phyloP scores from a whole-genome alignment of 768 basidiomycete genomes.

The Serendipita sp. region DNA sequence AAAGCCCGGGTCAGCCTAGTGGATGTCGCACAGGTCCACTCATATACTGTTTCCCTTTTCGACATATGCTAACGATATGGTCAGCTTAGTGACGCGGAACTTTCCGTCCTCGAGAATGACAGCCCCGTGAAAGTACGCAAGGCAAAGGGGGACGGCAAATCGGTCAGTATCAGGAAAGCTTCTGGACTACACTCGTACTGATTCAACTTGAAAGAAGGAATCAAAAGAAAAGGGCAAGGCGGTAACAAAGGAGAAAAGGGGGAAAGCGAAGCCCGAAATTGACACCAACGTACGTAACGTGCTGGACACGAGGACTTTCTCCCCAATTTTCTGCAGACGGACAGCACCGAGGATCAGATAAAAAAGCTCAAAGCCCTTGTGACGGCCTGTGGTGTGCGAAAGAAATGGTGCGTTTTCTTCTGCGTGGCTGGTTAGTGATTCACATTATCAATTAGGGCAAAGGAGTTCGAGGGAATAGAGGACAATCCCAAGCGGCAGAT shows the following conservation, averaged over 20 bases:
- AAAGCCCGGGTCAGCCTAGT: background rate
- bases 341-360: slow-evolving; percentile 57
- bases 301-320: slow-evolving; percentile 14
- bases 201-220: slow-evolving; percentile 15
- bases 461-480: slow-evolving; percentile 42
- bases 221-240: slow-evolving; percentile 4
- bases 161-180: slow-evolving; percentile 17
- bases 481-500: slow-evolving; percentile 48
- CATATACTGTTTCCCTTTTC: background rate
- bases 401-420: slow-evolving; percentile 37
- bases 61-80: background rate
- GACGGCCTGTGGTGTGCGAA: slow-evolving; percentile 60
- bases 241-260: slow-evolving; percentile 5
- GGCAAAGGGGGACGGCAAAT: slow-evolving; percentile 8
- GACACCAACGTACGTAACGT: slow-evolving; percentile 1
- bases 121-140: background rate
- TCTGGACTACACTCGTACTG: too few species aligned
- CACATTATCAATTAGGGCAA: slow-evolving; percentile 19
- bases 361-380: slow-evolving; percentile 64
- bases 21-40: background rate
- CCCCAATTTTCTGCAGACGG: slow-evolving; percentile 2
- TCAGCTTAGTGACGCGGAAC: background rate
- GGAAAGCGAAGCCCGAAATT: slow-evolving; percentile 9
- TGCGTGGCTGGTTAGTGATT: background rate
- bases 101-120: background rate